Conservation (phyloP, 208 protist species). For the Acanthamoeba triangularis region DNA sequence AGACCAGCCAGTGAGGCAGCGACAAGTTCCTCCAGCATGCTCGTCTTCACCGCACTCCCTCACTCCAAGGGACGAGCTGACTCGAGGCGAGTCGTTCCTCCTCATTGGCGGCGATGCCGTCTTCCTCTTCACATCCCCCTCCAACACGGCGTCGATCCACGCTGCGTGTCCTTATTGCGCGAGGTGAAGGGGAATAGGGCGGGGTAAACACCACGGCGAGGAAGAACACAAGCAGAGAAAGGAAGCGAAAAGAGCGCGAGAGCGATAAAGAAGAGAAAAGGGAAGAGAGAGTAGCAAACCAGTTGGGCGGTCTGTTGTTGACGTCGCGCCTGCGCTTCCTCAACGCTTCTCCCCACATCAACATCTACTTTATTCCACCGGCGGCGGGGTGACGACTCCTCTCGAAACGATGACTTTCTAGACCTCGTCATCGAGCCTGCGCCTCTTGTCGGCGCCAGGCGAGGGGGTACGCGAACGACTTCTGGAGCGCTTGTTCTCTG, state of each 20-base stretch:
- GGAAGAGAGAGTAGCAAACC: conserved; percentile 51
- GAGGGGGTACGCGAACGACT: conserved; percentile 67
- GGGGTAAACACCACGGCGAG: not conserved
- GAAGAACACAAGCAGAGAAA: not conserved
- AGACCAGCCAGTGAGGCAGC: no score
- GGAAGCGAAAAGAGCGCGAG: not conserved
- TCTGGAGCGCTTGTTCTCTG: conserved; percentile 62
- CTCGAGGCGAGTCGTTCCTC: no score
- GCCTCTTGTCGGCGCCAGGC: conserved; percentile 68
- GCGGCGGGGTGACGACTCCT: conserved; percentile 3
- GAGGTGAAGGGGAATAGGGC: no score
- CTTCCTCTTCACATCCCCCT: no score
- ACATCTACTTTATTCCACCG: conserved; percentile 70
- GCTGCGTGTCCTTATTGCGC: no score
- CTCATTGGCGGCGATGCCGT: no score
- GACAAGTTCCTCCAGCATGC: no score
- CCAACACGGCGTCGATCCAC: no score
- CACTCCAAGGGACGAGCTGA: no score
- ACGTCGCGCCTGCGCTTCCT: not conserved
- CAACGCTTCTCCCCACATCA: not conserved
- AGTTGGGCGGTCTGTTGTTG: conserved; percentile 15
- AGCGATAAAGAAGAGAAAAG: not conserved
- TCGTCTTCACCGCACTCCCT: no score
- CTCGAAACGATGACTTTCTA: not conserved
- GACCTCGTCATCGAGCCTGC: conserved; percentile 52